These are phyloP conservation scores for Laetiporus sulphureus DNA, from an alignment of 1,284 basidiomycete genomes.

Conservation along the genomic window DNA sequence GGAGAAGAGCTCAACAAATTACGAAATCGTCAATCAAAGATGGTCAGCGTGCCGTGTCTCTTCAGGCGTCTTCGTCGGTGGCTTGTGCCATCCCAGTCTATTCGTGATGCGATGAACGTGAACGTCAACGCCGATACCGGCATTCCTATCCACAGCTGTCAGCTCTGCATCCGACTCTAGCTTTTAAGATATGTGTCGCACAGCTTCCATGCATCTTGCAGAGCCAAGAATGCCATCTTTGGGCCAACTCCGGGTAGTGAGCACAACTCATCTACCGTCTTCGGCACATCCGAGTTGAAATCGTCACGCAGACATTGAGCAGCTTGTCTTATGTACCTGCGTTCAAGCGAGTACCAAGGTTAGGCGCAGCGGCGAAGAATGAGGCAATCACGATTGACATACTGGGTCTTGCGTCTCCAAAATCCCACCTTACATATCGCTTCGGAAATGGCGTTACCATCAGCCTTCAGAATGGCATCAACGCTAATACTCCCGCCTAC, in stretches of 20 bases:
- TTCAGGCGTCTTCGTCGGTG: slow-evolving; percentile 81
- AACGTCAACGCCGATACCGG: slow-evolving; percentile 93
- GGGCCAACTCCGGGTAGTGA: slow-evolving; percentile 85
- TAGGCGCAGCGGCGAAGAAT: background rate
- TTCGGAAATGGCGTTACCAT: slow-evolving; percentile 54
- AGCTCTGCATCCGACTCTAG: background rate
- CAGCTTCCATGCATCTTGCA: slow-evolving; percentile 85
- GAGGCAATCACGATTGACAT: slow-evolving; percentile 19
- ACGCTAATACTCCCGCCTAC: slow-evolving; percentile 78
- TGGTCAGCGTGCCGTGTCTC: slow-evolving; percentile 57
- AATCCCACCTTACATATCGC: slow-evolving; percentile 91
- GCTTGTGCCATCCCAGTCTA: slow-evolving; percentile 85
- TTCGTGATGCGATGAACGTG: slow-evolving; percentile 96
- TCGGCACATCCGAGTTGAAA: slow-evolving; percentile 77
- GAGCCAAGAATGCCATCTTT: slow-evolving; percentile 85
- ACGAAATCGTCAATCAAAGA: background rate
- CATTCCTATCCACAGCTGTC: slow-evolving; percentile 47
- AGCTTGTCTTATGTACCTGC: slow-evolving; percentile 69
- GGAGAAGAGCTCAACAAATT: too few species aligned
- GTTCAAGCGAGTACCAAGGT: background rate
- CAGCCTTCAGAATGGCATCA: slow-evolving; percentile 60
- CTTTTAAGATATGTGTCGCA: slow-evolving; percentile 28
- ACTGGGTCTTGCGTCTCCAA: slow-evolving; percentile 85
- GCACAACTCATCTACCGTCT: slow-evolving; percentile 81
- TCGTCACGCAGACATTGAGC: slow-evolving; percentile 60